Conservation (phyloP, 805 yeast genomes). For the Martiniozyma abietophila region DNA sequence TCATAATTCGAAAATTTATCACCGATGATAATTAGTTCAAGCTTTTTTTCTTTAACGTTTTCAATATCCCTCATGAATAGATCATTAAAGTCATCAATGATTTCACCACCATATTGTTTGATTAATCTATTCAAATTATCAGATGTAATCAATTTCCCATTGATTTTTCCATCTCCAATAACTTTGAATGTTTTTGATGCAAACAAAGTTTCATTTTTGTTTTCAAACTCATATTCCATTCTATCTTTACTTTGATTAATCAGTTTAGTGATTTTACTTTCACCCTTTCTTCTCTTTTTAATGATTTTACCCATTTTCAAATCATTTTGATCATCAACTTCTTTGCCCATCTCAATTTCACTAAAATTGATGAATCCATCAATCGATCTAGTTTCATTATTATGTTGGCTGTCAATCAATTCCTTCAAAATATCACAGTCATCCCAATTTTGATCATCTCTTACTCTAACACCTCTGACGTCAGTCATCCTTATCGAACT, state of each 20-base stretch:
- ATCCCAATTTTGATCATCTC: constrained; percentile 4
- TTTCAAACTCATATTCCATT: no score
- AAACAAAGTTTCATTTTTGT: constrained; percentile 28
- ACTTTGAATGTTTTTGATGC: constrained; percentile 38
- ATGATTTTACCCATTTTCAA: no score
- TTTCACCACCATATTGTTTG: constrained; percentile 44
- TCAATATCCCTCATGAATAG: no score
- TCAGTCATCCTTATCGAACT: constrained; percentile 1
- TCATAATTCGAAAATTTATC: constrained; percentile 19
- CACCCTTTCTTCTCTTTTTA: neutral
- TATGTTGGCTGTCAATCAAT: neutral
- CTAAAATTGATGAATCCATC: constrained; percentile 3
- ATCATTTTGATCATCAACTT: constrained; percentile 3
- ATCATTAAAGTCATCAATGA: no score
- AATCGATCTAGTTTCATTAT: neutral
- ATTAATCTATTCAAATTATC: constrained; percentile 28
- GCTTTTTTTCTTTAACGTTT: no score
- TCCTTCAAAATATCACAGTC: constrained; percentile 4
- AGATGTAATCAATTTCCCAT: constrained; percentile 21
- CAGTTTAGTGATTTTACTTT: constrained; percentile 1
- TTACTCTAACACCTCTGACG: neutral
- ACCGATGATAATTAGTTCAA: constrained; percentile 28
- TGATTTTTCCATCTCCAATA: constrained; percentile 36
- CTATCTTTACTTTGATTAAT: constrained; percentile 3
- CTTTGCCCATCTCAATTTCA: neutral